A percentile compares a stretch with the other conserved stretches of the same genome.
Conservation (phyloP, 805 yeast genomes). For the Starmera dryadoides region DNA sequence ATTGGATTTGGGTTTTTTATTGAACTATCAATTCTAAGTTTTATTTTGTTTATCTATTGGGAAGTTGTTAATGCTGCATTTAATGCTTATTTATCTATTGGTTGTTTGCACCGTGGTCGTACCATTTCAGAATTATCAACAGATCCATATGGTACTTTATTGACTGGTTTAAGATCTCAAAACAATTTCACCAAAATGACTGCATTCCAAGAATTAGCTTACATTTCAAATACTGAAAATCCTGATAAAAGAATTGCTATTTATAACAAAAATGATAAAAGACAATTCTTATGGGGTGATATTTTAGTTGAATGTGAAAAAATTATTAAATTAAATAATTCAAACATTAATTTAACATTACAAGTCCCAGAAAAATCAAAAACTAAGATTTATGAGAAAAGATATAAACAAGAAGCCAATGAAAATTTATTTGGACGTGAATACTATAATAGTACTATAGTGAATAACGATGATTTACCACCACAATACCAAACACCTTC, state of each 20-base stretch:
- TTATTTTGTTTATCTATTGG: slow-evolving; percentile 35
- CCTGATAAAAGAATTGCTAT: slow-evolving; percentile 43
- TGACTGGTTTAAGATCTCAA: slow-evolving; percentile 53
- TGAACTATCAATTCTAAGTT: slow-evolving; percentile 26
- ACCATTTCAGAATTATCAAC: slow-evolving; percentile 53
- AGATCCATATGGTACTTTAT: slow-evolving; percentile 55
- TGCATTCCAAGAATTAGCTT: slow-evolving; percentile 73
- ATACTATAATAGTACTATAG: slow-evolving; percentile 13
- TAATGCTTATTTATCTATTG: slow-evolving; percentile 61
- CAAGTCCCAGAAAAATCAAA: slow-evolving; percentile 10
- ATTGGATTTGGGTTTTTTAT: slow-evolving; percentile 25
- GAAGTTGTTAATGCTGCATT: slow-evolving; percentile 52
- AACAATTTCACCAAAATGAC: slow-evolving; percentile 47
- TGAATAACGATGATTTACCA: slow-evolving; percentile 8
- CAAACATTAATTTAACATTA: slow-evolving; percentile 25
- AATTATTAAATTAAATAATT: slow-evolving; percentile 43
- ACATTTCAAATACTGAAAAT: slow-evolving; percentile 45
- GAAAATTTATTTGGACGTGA: slow-evolving; percentile 28
- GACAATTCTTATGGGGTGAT: slow-evolving; percentile 47
- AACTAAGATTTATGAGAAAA: neutral
- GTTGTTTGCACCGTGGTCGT: slow-evolving; percentile 62
- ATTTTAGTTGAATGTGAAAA: slow-evolving; percentile 54
- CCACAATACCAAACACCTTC: neutral
- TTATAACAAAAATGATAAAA: slow-evolving; percentile 41
- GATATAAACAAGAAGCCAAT: slow-evolving; percentile 2